Conservation (phyloP, 768 basidiomycete species). For the Lanmaoa pseudosensibilis region DNA sequence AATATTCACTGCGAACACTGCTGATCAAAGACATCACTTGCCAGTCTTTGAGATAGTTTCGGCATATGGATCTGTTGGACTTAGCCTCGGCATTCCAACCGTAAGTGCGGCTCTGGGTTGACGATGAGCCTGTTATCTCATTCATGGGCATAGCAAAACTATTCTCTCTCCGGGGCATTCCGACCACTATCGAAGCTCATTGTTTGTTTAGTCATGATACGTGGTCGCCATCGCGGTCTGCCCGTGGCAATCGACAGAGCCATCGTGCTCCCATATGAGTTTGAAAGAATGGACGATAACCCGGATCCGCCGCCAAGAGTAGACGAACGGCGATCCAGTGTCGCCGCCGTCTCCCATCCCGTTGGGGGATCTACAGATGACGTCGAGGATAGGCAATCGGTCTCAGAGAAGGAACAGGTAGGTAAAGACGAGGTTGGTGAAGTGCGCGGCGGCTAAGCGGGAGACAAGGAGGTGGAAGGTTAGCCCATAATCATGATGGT, state of each 20-base stretch:
- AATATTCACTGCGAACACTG: neutral
- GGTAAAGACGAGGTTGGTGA: neutral
- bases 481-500: neutral
- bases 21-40: neutral
- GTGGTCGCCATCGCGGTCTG: slow-evolving; percentile 87
- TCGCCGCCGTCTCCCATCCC: neutral
- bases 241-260: slow-evolving; percentile 89
- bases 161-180: slow-evolving; percentile 78
- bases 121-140: neutral
- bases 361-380: neutral
- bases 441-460: neutral
- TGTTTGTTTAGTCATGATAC: slow-evolving; percentile 85
- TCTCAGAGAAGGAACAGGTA: neutral
- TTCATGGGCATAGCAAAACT: slow-evolving; percentile 57
- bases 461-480: too few species aligned
- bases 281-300: slow-evolving; percentile 34
- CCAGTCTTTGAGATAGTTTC: slow-evolving; percentile 86
- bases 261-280: slow-evolving; percentile 74
- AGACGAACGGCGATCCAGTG: slow-evolving; percentile 12
- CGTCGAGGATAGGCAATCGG: neutral
- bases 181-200: slow-evolving; percentile 84
- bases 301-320: neutral
- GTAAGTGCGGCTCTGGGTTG: slow-evolving; percentile 42
- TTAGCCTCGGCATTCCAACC: slow-evolving; percentile 83
- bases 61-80: slow-evolving; percentile 85